Evolutionary conservation across 345 rosid species (phyloP), one percentile per base, ranked within the genome.

Genomic region (Cardiospermum halicacabum): DNA sequence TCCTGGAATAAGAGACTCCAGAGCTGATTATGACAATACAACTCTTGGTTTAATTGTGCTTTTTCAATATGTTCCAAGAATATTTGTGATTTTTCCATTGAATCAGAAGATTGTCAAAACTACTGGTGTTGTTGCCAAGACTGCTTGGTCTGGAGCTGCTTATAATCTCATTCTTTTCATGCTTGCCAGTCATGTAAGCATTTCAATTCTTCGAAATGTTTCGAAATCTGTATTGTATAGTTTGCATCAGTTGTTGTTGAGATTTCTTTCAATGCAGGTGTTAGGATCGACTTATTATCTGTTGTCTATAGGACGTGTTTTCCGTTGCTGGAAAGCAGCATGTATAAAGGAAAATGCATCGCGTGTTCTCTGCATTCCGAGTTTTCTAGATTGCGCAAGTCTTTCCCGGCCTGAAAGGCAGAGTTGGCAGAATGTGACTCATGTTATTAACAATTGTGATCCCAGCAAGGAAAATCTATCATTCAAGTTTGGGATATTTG

Each of bases 121-220:
- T 21, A 82, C 88, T 0, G 97, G 92, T 12, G 77, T 81, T 56
- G 72, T 88, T 12, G 92, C 90, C 18, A 90, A 73, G 81, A 84
- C 95, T 61, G 92, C 92, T 67, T 90, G 97, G 97, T 82, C 89
- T 0, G 95, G 92, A 73, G 97, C 97, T 71, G 90, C 75, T 0
- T 90, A 90, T 72, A 90, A 90, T 68, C 86, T 90, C 65, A 69
- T 90, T 18, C 86, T 90, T 32, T 90, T 82, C 75, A 68, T 90
- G 69, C 96, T 90, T 15, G 87, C 89, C 47, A 90, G 97, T 59
- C 95, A 90, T 40, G 97, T 88, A 80, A 59, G 75, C 50, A 24
- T 7, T 5, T 34, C 9, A 34, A 34, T 34, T 11, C 6, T 34
- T 3, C 5, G 39, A n/a, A n/a, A n/a, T 34, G 39, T 34, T 11